These are phyloP conservation scores for Fusarium oxysporum DNA, from an alignment of 2,329 filamentous ascomycete species.

Conservation along the genomic window DNA sequence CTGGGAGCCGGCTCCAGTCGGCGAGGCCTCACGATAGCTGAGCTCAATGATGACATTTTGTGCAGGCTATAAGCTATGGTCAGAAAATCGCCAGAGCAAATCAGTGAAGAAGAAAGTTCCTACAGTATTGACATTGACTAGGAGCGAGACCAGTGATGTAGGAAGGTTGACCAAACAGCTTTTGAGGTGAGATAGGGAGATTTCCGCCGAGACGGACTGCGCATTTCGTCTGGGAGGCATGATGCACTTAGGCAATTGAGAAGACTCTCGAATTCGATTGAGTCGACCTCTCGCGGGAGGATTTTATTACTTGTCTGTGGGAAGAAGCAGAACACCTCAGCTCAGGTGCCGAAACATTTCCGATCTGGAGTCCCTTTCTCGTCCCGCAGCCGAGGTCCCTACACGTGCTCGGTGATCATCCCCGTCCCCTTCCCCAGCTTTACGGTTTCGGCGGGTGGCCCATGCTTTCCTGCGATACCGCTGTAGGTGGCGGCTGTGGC, in stretches of 20 bases:
- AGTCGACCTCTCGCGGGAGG: background rate
- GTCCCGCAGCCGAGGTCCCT: slow-evolving; percentile 50
- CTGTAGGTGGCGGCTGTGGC: slow-evolving; percentile 4
- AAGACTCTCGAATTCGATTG: slow-evolving; percentile 5
- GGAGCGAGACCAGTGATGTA: slow-evolving; percentile 81
- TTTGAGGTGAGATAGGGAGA: slow-evolving; percentile 88
- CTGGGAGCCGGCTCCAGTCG: slow-evolving; percentile 59
- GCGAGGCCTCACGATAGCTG: slow-evolving; percentile 70
- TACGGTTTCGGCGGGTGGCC: background rate
- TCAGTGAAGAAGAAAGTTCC: slow-evolving; percentile 45
- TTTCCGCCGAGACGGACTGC: slow-evolving; percentile 79
- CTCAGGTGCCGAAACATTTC: slow-evolving; percentile 33
- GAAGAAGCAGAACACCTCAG: slow-evolving; percentile 9
- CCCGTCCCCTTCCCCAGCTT: slow-evolving; percentile 38
- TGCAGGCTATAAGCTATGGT: slow-evolving; percentile 69
- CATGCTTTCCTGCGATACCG: slow-evolving; percentile 8
- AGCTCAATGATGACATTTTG: slow-evolving; percentile 98
- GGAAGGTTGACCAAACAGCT: slow-evolving; percentile 96
- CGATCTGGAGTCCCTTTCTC: slow-evolving; percentile 33
- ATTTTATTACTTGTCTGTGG: slow-evolving; percentile 24
- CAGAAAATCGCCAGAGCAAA: slow-evolving; percentile 2
- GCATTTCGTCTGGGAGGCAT: slow-evolving; percentile 66
- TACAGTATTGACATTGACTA: slow-evolving; percentile 92
- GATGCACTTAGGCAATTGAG: slow-evolving; percentile 15
- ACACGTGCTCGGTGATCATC: slow-evolving; percentile 50